Base-by-base conservation (phyloP, 176 grass and related monocot genomes). In the Ensete ventricosum region DNA sequence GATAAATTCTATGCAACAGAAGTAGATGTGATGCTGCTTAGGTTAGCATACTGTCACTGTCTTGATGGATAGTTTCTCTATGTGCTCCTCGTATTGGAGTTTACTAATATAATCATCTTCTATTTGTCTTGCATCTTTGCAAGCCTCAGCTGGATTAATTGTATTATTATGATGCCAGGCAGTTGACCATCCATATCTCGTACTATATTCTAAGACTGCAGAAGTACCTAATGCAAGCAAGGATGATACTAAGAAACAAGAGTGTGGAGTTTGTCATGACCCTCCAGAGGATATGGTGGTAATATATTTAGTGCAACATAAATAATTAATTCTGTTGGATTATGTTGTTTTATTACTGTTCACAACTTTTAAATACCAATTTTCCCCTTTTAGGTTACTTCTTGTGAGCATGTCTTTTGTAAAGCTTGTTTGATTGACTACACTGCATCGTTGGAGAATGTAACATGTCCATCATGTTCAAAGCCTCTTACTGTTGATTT, bases 161-260 rank as follows among this genome's bases (percentile, higher is more conserved):
- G 6, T 65, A 48, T 52, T 77, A 17, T 77, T n/a, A 53, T 64
- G 54, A 85, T 81, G 73, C 60, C 76, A 96, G 95, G 95, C 95
- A 50, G 88, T 91, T 66, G 95, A 94, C 71, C 95, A 99, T 87
- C 90, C 95, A 14, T 99, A 99, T 73, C 95, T 99, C 50, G 95
- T 99, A 53, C 67, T 90, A 74, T 91, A 86, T 88, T 97, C 94
- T 64, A 84, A 86, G 79, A 93, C 90, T 77, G 75, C 82, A 77
- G 22, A 53, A 67, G 76, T 29, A 72, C 34, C n/a, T 76, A 79
- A 85, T 69, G 84, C 72, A 54, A 78, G 71, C 58, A 79, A 83
- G 73, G 81, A 27, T 73, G 64, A 75, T 51, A 29, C 50, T 69
- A 67, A 62, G 48, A 84, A 87, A 83, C 82, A 79, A 48, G 53